These are phyloP conservation scores for Trichomonas gallinae DNA, from an alignment of 208 protist species.

Conservation along the genomic window DNA sequence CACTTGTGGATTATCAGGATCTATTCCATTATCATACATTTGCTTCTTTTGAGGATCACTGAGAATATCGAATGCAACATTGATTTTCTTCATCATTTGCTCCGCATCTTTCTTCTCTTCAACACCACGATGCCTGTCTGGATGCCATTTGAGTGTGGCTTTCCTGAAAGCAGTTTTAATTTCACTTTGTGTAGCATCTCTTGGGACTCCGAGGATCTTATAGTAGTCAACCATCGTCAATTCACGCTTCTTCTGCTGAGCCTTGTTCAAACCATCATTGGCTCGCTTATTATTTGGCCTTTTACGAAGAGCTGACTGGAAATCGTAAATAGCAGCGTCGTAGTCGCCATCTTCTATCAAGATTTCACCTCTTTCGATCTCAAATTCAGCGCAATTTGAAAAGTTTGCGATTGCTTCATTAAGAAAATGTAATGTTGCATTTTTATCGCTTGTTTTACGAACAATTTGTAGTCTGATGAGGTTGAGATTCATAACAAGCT, in stretches of 20 bases:
- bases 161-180: constrained; percentile 51
- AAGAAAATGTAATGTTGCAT: background rate
- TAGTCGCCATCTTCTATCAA: background rate
- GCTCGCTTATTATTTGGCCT: background rate
- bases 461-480: background rate
- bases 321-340: background rate
- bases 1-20: constrained; percentile 28
- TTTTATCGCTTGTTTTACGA: background rate
- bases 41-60: constrained; percentile 35
- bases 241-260: background rate
- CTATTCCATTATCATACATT: constrained; percentile 39
- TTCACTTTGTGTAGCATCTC: constrained; percentile 12
- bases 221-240: constrained; percentile 23
- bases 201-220: constrained; percentile 33
- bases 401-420: background rate
- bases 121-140: constrained; percentile 40
- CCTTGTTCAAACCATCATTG: background rate
- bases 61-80: constrained; percentile 39
- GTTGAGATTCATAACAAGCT: background rate
- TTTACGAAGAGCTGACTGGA: background rate
- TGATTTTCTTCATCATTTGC: background rate
- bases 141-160: constrained; percentile 44
- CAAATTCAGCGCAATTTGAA: background rate
- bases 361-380: background rate
- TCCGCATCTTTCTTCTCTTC: background rate